Evolutionary conservation across 192 early-diverging fungal species (phyloP).

Genomic region (Powellomyces hirtus): DNA sequence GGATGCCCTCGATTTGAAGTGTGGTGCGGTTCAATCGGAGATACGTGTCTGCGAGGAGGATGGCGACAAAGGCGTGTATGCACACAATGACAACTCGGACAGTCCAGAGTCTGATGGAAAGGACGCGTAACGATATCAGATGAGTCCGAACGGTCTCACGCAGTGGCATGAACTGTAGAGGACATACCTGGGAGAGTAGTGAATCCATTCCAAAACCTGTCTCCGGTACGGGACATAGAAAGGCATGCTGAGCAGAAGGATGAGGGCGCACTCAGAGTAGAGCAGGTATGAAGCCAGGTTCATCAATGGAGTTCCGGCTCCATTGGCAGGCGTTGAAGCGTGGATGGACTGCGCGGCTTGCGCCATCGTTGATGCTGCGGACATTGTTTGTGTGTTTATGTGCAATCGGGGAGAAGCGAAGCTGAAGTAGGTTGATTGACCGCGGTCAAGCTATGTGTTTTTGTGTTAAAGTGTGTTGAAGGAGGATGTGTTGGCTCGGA

Average conservation of each 20-base stretch:
- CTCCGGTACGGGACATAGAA: conserved; percentile 28
- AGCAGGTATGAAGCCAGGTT: conserved; percentile 19
- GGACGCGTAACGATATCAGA: not conserved
- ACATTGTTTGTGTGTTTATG: too few relatives aligned
- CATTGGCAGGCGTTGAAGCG: conserved; percentile 17
- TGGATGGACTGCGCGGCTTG: conserved; percentile 19
- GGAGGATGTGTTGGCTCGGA: too few relatives aligned
- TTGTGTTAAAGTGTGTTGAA: too few relatives aligned
- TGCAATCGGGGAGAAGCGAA: too few relatives aligned
- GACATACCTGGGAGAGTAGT: conserved; percentile 28
- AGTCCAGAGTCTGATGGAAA: conserved; percentile 18
- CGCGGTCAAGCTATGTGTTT: too few relatives aligned
- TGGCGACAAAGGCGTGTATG: conserved; percentile 17
- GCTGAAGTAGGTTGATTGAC: too few relatives aligned
- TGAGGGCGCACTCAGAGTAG: conserved; percentile 24
- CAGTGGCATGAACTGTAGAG: not conserved
- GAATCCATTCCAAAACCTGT: conserved; percentile 23
- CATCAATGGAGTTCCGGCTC: conserved; percentile 29
- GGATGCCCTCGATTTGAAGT: conserved; percentile 22
- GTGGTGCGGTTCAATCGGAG: conserved; percentile 28
- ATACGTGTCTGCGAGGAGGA: conserved; percentile 32
- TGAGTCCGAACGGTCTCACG: not conserved
- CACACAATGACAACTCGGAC: conserved; percentile 26
- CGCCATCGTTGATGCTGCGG: not conserved
- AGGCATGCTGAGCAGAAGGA: conserved; percentile 22